Conservation (phyloP, 2,329 filamentous ascomycete species). For the Cadophora gregata region DNA sequence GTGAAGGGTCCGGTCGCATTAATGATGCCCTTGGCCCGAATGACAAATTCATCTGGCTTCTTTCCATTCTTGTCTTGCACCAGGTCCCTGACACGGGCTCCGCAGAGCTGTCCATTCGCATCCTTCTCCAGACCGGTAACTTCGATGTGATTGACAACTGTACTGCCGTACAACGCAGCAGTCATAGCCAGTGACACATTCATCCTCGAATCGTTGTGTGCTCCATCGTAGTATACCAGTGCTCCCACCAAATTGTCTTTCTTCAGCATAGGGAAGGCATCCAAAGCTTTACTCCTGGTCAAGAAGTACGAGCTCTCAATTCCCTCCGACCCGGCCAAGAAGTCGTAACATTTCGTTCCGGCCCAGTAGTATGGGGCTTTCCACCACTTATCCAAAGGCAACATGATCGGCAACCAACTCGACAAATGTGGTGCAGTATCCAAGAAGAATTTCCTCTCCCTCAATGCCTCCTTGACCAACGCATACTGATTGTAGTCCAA, state of each 20-base stretch:
- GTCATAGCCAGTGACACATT: constrained; percentile 89
- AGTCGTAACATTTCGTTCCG: constrained; percentile 83
- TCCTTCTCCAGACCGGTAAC: constrained; percentile 80
- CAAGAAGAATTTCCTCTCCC: constrained; percentile 77
- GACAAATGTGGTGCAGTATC: constrained; percentile 77
- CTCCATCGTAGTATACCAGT: constrained; percentile 89
- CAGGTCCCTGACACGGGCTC: constrained; percentile 75
- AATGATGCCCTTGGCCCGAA: constrained; percentile 81
- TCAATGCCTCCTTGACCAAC: constrained; percentile 73
- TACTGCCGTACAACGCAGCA: constrained; percentile 84
- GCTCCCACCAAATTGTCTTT: constrained; percentile 79
- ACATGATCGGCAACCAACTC: constrained; percentile 77
- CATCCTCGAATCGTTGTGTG: constrained; percentile 92
- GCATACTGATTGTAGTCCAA: constrained; percentile 76
- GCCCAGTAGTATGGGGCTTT: constrained; percentile 79
- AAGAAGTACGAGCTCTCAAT: constrained; percentile 91
- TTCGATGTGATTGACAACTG: constrained; percentile 83
- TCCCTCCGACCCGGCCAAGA: constrained; percentile 83
- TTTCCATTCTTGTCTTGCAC: constrained; percentile 70
- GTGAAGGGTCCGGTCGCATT: constrained; percentile 91
- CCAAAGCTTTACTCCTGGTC: constrained; percentile 83
- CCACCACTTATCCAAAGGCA: constrained; percentile 78
- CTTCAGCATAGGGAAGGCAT: constrained; percentile 89
- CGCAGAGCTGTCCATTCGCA: constrained; percentile 72
- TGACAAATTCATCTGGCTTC: constrained; percentile 66